phyloP scores from a whole-genome alignment of 2,329 filamentous ascomycete species.

The Zymoseptoria ardabiliae region DNA sequence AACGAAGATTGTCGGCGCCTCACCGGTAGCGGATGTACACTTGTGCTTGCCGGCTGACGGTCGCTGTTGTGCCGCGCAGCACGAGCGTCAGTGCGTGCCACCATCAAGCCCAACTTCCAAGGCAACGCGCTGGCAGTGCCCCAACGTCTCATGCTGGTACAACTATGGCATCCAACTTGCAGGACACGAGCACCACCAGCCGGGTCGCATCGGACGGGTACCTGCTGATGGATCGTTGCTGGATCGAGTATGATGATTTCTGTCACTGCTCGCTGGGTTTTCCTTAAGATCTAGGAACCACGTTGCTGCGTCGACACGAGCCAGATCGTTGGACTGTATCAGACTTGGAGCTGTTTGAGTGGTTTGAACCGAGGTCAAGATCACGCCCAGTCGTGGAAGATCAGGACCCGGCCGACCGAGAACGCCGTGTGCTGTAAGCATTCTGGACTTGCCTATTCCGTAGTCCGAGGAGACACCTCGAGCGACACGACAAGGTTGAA shows the following conservation, averaged over 20 bases:
- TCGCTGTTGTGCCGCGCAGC: not conserved
- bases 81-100: not conserved
- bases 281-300: not conserved
- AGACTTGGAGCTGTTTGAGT: not conserved
- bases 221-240: not conserved
- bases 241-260: not conserved
- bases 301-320: not conserved
- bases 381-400: not conserved
- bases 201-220: not conserved
- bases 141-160: not conserved
- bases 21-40: not conserved
- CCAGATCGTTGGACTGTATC: not conserved
- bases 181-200: not conserved
- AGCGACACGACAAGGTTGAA: not conserved
- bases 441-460: not conserved
- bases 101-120: not conserved
- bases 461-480: not conserved
- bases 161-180: not conserved
- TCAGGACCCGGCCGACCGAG: not conserved
- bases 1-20: too few species aligned
- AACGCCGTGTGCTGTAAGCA: not conserved
- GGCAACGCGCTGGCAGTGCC: not conserved
- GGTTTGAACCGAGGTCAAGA: not conserved
- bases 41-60: not conserved
- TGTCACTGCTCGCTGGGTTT: not conserved